Evolutionary conservation across 1,284 basidiomycete species (phyloP), one percentile per base, ranked within the genome.

Genomic region (Clitocybe nebularis): DNA sequence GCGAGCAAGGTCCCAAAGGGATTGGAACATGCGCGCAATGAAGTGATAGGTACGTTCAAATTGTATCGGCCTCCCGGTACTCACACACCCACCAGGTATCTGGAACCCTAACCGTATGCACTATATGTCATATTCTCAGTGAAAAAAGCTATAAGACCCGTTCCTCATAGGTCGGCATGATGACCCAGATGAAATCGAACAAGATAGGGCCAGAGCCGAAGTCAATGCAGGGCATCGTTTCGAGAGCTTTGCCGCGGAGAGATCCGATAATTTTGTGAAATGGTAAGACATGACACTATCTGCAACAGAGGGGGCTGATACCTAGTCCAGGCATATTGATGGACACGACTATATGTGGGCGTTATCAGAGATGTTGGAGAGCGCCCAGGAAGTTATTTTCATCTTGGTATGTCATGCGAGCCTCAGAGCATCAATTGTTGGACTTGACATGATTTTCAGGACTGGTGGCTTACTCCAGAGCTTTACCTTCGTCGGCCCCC

Each of bases 271-370:
- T 60, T 70, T 76, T 36, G 85, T 90, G 36, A 96, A 95, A 67
- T 96, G 89, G 90, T 87, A 6, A 19, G 43, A n/a, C 17, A 5
- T 22, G 6, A 9, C 9, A 16, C 10, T 4, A 11, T 13, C 5
- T n/a, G 7, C 13, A 21, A 13, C 5, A 5, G n/a, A 22, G 22
- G 5, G 11, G 14, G 5, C 13, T 29, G 14, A 23, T 14, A 9
- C 3, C 9, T 34, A 7, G 3, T 9, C 9, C 41, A 86, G 85
- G 84, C 89, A 92, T 57, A 76, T 93, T 38, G 91, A 93, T 56
- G 91, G 92, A 0, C 86, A 91, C 46, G 90, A 96, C 67, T 96
- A 94, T 62, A 89, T 96, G 75, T 95, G 87, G 77, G 93, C 93
- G 0, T 61, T 95, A 22, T 91, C 89, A 2, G 91, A 93, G 66